Evolutionary conservation across 257 asterid species (phyloP), one percentile per base, ranked within the genome.

Genomic region (Jasminum sambac): DNA sequence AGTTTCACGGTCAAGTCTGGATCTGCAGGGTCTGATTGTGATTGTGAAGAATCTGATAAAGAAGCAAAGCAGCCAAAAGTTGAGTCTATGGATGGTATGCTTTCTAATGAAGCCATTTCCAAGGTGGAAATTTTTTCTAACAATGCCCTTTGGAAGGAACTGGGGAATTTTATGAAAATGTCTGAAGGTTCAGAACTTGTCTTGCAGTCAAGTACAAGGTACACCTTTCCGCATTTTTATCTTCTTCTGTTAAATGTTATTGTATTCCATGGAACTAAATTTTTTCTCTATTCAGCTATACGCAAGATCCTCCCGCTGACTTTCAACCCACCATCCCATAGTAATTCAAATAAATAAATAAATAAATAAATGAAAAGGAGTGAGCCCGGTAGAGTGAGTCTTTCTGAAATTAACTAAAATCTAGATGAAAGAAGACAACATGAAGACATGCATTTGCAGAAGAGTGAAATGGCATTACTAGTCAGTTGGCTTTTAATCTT

Each of bases 121-220:
- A 72, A 70, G 68, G 78, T 39, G 64, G 83, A 72, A 23, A 26
- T 85, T 10, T 84, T 89, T 80, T 81, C 85, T 12, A 61, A 77
- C 69, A 87, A 81, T 63, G 75, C 89, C 16, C 85, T 91, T 76
- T 94, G 99, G 97, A 78, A 77, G 30, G 96, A 86, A 64, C 43
- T 94, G 68, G 76, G 83, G 69, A 74, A 75, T 24, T 91, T 89
- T 78, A 41, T 94, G 44, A 78, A 23, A 70, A 73, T 96, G 38
- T 60, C 80, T 7, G 64, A 77, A 57, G 91, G 88, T 73, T 75
- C 87, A 42, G 78, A 81, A 64, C 67, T 74, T 55, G 66, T 91
- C 72, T 57, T 55, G 63, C 85, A 75, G 75, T 89, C 97, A 58
- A 77, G 64, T 71, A 86, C 88, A 78, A 94, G 96, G 98, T 91